Base-by-base conservation (phyloP, 345 rosid species). In the Moricandia arvensis region DNA sequence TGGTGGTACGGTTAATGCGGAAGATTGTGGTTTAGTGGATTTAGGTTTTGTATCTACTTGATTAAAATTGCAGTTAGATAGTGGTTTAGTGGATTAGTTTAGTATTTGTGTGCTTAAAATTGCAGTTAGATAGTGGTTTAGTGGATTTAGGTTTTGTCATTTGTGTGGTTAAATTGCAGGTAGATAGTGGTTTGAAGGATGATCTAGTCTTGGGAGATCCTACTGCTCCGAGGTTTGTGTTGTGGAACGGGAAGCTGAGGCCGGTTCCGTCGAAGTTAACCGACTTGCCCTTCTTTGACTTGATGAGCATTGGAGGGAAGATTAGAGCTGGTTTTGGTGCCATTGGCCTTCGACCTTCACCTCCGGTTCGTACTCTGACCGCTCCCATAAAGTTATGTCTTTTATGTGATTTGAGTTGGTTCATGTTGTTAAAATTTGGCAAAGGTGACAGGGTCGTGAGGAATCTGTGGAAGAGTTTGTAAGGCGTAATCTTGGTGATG, bases 391-490 rank as follows among this genome's bases (percentile, higher is more conserved):
- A 41, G 57, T 69, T 27, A 24, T 33, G 55, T 26, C 41, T 37
- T 73, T 59, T 30, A 18, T 33, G 55, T 26, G 47, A 45, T 73
- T 15, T 67, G 47, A 68, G 57, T 79, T 64, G 75, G 75, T 86
- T 86, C 87, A 80, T 83, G 73, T 70, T 78, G 57, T 71, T 77
- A 75, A 75, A 81, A 59, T 86, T 86, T 90, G 88, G 69, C 87
- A 82, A 91, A 85, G 84, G 86, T 91, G 82, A 86, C 96, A 91
- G 97, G 96, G 91, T 81, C 90, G 77, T 49, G 96, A 94, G 84
- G 98, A 94, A 78, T 89, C 98, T 5, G 96, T 90, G 67, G 97
- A 90, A 76, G 95, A 91, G 87, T 94, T 94, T 81, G 98, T 91
- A 34, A 87, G 97, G 43, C 91, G 97, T 68, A 91, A 91, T 73